These are phyloP conservation scores for Globisporangium orthogonon DNA, from an alignment of 352 stramenopile species.

Conservation along the genomic window DNA sequence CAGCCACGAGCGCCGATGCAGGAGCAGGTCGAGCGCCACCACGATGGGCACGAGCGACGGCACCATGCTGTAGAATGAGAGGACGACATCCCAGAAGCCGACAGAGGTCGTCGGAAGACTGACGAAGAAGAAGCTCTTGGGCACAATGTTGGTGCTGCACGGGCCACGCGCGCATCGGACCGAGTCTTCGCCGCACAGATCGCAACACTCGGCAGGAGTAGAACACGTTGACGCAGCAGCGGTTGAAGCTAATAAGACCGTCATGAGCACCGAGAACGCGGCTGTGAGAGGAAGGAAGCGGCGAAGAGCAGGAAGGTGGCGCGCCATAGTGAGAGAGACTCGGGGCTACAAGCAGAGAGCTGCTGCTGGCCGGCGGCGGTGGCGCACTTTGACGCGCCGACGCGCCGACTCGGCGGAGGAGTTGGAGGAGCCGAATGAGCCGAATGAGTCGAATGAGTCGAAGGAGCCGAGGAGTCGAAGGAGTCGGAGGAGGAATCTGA, in stretches of 20 bases:
- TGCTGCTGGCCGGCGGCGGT: too few relatives aligned
- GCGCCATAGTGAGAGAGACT: too few relatives aligned
- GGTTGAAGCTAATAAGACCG: background rate
- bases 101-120: conserved; percentile 25
- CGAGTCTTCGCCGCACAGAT: conserved; percentile 34
- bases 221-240: background rate
- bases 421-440: too few relatives aligned
- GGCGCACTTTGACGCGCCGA: too few relatives aligned
- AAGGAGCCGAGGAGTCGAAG: too few relatives aligned
- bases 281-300: background rate
- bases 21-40: conserved; percentile 31
- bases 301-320: background rate
- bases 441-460: too few relatives aligned
- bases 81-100: conserved; percentile 46
- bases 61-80: conserved; percentile 51
- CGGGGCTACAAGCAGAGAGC: too few relatives aligned
- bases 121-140: conserved; percentile 47
- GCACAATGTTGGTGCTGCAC: conserved; percentile 36
- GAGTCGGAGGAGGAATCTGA: too few relatives aligned
- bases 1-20: conserved; percentile 35
- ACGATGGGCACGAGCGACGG: conserved; percentile 40
- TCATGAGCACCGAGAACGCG: background rate
- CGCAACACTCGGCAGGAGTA: conserved; percentile 31
- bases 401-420: too few relatives aligned
- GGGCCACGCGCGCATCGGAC: conserved; percentile 40